Percentiles rank a stretch among this genome's conserved stretches.
phyloP scores from a whole-genome alignment of 768 basidiomycete genomes.

The Kwoniella heveanensis region DNA sequence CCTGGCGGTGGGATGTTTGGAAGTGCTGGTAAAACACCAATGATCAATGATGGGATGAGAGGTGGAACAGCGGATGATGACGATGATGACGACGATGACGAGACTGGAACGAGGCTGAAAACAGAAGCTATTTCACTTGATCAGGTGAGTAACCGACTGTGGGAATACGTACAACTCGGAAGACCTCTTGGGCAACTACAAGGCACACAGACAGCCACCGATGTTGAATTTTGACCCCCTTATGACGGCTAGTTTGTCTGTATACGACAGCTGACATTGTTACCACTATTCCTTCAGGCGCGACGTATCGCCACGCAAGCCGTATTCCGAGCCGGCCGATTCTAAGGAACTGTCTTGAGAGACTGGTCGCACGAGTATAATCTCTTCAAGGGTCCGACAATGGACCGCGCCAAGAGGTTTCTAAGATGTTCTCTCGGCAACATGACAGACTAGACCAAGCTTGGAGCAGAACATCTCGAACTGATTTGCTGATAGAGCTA shows the following conservation, averaged over 20 bases:
- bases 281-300: constrained; percentile 41
- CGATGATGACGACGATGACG: constrained; percentile 68
- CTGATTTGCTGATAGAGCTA: too few relatives aligned
- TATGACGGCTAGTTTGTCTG: neutral
- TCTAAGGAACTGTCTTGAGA: too few relatives aligned
- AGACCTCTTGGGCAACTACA: too few relatives aligned
- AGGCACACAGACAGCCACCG: too few relatives aligned
- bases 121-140: constrained; percentile 86
- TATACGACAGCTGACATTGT: neutral
- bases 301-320: constrained; percentile 55
- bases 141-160: constrained; percentile 75
- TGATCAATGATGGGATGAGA: constrained; percentile 59
- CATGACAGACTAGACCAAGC: too few relatives aligned
- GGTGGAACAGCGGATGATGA: constrained; percentile 64
- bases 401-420: too few relatives aligned
- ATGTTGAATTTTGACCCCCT: neutral
- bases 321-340: constrained; percentile 41
- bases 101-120: constrained; percentile 58
- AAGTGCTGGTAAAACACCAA: constrained; percentile 34
- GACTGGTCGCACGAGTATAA: too few relatives aligned
- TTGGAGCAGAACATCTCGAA: too few relatives aligned
- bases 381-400: too few relatives aligned
- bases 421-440: too few relatives aligned
- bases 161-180: too few relatives aligned
- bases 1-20: constrained; percentile 51